Evolutionary conservation across 768 basidiomycete species (phyloP).

Genomic region (Lactarius akahatsu): DNA sequence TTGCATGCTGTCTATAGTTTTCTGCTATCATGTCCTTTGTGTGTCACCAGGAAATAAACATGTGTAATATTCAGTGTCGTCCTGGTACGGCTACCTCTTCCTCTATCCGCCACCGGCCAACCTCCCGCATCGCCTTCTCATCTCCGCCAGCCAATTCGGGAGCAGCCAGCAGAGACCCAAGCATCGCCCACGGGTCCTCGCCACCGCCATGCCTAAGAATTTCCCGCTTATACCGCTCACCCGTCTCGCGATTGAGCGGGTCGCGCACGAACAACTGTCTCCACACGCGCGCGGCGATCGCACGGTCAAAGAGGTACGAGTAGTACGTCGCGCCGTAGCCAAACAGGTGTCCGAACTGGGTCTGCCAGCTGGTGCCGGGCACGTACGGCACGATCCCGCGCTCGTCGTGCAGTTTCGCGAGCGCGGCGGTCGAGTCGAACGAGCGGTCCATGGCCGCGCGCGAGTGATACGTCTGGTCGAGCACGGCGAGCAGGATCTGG

Average conservation of each 20-base stretch:
- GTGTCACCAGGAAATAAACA: background rate
- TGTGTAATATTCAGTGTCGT: constrained; percentile 48
- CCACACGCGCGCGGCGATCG: constrained; percentile 92
- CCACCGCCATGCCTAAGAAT: constrained; percentile 84
- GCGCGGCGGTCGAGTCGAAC: constrained; percentile 73
- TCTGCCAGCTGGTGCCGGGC: constrained; percentile 86
- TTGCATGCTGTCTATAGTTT: background rate
- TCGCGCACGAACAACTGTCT: constrained; percentile 63
- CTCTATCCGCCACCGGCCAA: constrained; percentile 86
- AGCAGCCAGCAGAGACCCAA: constrained; percentile 63
- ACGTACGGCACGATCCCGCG: constrained; percentile 84
- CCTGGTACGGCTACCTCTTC: constrained; percentile 62
- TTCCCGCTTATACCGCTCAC: constrained; percentile 78
- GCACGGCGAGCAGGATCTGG: constrained; percentile 82
- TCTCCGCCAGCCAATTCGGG: constrained; percentile 72
- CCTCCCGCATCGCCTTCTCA: constrained; percentile 80
- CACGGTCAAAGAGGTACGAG: constrained; percentile 94
- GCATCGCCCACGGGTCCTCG: constrained; percentile 92
- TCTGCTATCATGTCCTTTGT: background rate
- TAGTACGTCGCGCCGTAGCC: constrained; percentile 99
- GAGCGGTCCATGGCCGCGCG: constrained; percentile 48
- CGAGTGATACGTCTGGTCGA: constrained; percentile 93
- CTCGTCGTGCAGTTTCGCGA: constrained; percentile 59
- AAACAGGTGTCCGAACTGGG: constrained; percentile 92
- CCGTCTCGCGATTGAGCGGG: constrained; percentile 68